phyloP scores from a whole-genome alignment of 2,329 filamentous ascomycete genomes.

The Coleophoma eucalyptorum region DNA sequence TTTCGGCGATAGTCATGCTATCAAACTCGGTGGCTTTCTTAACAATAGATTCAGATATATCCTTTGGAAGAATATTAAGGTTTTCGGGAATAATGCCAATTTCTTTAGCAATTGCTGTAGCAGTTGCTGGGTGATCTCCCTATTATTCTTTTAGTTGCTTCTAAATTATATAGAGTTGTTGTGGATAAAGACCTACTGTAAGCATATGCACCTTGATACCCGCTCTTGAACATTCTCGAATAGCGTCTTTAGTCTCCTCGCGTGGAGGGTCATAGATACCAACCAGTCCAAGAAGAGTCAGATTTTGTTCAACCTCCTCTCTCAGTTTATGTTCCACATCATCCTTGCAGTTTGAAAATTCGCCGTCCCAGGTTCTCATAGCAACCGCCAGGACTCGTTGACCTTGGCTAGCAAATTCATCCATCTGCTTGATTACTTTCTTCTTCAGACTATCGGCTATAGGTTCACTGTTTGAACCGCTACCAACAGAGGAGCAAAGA shows the following conservation, averaged over 20 bases:
- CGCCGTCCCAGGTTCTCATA: conserved; percentile 25
- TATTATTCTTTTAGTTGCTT: conserved; percentile 6
- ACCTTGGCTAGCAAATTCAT: conserved; percentile 52
- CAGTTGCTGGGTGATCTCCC: conserved; percentile 50
- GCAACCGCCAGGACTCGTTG: conserved; percentile 58
- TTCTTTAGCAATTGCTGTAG: conserved; percentile 51
- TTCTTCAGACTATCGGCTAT: conserved; percentile 36
- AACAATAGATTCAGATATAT: conserved; percentile 43
- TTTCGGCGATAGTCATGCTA: conserved; percentile 40
- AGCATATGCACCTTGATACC: conserved; percentile 77
- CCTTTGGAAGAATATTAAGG: conserved; percentile 36
- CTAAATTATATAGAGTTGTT: not conserved
- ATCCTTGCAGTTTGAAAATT: conserved; percentile 8
- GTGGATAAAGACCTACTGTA: conserved; percentile 43
- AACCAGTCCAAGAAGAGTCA: conserved; percentile 51
- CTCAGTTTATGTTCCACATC: conserved; percentile 15
- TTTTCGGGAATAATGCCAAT: conserved; percentile 48
- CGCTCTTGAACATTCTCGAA: conserved; percentile 60
- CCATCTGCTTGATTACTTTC: conserved; percentile 50
- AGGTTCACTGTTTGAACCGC: conserved; percentile 31
- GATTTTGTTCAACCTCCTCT: conserved; percentile 44
- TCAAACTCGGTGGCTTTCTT: conserved; percentile 49
- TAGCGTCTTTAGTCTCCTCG: conserved; percentile 52
- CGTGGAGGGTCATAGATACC: conserved; percentile 57
- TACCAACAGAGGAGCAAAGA: conserved; percentile 44